phyloP scores from a whole-genome alignment of 2,329 filamentous ascomycete genomes.

The Thielaviopsis musarum region DNA sequence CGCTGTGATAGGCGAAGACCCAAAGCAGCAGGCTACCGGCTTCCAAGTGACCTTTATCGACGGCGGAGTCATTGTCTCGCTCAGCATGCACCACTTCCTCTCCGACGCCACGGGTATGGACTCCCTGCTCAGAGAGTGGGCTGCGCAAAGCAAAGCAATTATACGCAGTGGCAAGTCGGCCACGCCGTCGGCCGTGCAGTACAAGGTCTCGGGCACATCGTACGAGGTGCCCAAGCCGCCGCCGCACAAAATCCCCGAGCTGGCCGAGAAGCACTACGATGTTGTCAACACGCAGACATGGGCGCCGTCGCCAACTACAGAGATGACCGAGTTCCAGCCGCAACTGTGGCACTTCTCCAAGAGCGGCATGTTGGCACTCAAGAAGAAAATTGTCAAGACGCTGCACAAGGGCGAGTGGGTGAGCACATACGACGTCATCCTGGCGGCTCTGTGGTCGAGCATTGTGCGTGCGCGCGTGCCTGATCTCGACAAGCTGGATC shows the following conservation, averaged over 20 bases:
- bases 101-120: conserved; percentile 4
- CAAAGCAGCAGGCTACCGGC: background rate
- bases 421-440: conserved; percentile 1
- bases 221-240: conserved; percentile 5
- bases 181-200: background rate
- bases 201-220: conserved; percentile 1
- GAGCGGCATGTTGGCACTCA: background rate
- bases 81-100: conserved; percentile 1
- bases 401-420: conserved; percentile 2
- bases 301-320: background rate
- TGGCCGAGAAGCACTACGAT: background rate
- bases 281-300: background rate
- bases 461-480: conserved; percentile 1
- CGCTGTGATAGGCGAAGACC: background rate
- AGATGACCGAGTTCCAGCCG: conserved; percentile 3
- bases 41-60: conserved; percentile 7
- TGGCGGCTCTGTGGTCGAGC: background rate
- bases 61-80: background rate
- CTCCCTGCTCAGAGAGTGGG: background rate
- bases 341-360: conserved; percentile 2
- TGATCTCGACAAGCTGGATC: background rate
- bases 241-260: background rate
- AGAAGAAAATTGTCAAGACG: background rate
- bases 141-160: background rate
- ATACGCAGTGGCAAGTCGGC: background rate